Evolutionary conservation across 306 rosid genomes (phyloP), one percentile per base, ranked within the genome.

Genomic region (Malus asiatica): DNA sequence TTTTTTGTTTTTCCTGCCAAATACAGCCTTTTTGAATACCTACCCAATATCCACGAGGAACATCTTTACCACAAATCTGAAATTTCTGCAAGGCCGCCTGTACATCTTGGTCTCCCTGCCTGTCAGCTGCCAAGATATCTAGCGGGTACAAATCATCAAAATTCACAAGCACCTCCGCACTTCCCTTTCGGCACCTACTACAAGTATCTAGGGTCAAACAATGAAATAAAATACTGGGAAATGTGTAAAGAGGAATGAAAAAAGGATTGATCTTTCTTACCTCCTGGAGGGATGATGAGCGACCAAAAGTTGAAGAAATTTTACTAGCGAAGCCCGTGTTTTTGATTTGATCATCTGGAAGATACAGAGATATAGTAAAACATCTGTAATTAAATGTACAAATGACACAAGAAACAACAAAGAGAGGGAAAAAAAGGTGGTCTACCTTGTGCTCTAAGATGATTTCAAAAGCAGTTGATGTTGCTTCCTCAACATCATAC

Each of bases 1-100:
- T 40, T 40, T 40, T 1, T n/a, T 15, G 25, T 25, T 25, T 67
- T 23, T 67, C 46, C 6, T 53, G 84, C 42, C 70, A n/a, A 78
- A 68, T 66, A 78, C 68, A 45, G 44, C 79, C 57, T 40, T 30
- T 55, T 22, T 55, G 52, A 78, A 77, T 75, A 75, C 87, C 59
- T 78, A 95, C 99, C 99, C 97, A 95, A 81, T 95, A 95, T 74
- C 99, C 99, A 35, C 93, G 97, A 83, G 99, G 99, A 79, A 92
- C 89, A 55, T 88, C 97, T 83, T 86, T 90, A 81, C 99, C 97
- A 67, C 99, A 95, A 77, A 95, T 88, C 83, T 90, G 88, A 79
- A 91, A 67, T 77, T 81, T 81, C 69, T 13, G 79, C 75, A 78
- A 64, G 44, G 83, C 74, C 69, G 71, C 75, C 29, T 79, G 80